Conservation (phyloP, 345 rosid genomes). For the Eucalyptus rudis region DNA sequence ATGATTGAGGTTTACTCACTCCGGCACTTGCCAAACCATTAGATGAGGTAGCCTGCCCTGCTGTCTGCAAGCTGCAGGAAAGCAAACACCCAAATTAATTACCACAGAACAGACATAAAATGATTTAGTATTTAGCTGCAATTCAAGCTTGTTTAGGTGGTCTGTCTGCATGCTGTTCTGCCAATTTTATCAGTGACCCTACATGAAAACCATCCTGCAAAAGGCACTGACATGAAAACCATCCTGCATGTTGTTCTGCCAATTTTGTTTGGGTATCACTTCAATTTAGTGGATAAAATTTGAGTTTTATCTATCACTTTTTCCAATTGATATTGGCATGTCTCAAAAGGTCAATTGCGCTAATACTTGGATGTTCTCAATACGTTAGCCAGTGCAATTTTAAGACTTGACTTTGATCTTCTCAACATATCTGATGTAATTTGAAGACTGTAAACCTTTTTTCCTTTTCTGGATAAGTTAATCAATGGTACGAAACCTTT, state of each 20-base stretch:
- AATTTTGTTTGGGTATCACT: neutral
- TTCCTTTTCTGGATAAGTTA: neutral
- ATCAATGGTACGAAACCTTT: neutral
- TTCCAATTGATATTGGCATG: neutral
- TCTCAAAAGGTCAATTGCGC: neutral
- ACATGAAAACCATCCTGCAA: neutral
- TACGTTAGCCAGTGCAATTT: neutral
- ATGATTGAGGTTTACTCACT: conserved; percentile 36
- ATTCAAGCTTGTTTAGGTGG: neutral
- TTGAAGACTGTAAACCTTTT: neutral
- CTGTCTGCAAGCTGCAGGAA: conserved; percentile 34
- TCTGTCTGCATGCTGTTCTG: neutral
- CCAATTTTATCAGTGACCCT: neutral
- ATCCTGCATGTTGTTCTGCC: no score
- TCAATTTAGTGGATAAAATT: neutral
- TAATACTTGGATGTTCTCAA: no score
- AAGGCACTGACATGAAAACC: neutral
- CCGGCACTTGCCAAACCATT: conserved; percentile 31
- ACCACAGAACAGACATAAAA: neutral
- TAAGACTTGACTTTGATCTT: neutral
- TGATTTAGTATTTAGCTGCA: neutral
- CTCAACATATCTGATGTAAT: neutral
- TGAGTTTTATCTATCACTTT: neutral
- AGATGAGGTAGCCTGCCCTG: conserved; percentile 35
- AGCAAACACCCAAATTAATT: neutral